A percentile compares a stretch with the other conserved stretches of the same genome.
Conservation (phyloP, 2,329 filamentous ascomycete genomes). For the Aspergillus flavus region DNA sequence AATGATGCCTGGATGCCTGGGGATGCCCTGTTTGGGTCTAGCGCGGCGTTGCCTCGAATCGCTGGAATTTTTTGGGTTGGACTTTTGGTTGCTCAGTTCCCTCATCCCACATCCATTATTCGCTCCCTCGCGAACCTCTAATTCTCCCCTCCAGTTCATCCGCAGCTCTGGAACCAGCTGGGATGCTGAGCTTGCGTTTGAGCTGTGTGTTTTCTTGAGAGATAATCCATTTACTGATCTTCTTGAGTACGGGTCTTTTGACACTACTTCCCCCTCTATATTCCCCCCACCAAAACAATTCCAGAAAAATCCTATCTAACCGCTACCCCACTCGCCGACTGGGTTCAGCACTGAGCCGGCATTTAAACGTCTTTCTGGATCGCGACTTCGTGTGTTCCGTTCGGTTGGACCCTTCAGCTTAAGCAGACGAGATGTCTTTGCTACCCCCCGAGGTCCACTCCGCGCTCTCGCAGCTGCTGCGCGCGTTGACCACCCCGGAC, state of each 20-base stretch:
- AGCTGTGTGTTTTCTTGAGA: slow-evolving; percentile 17
- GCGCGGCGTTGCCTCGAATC: slow-evolving; percentile 17
- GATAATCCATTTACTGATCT: slow-evolving; percentile 5
- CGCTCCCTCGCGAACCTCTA: slow-evolving; percentile 2
- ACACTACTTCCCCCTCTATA: slow-evolving; percentile 1
- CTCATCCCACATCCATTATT: slow-evolving; percentile 11
- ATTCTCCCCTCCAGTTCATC: slow-evolving; percentile 12
- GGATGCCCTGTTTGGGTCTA: slow-evolving; percentile 20
- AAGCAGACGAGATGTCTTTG: slow-evolving; percentile 69
- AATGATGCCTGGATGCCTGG: slow-evolving; percentile 15
- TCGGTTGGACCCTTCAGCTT: slow-evolving; percentile 12
- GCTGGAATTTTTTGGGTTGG: slow-evolving; percentile 16
- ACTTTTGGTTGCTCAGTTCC: slow-evolving; percentile 12
- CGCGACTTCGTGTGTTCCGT: slow-evolving; percentile 24
- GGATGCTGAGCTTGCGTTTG: slow-evolving; percentile 29
- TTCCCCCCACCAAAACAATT: slow-evolving; percentile 27
- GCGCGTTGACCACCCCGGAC: slow-evolving; percentile 85
- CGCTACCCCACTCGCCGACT: slow-evolving; percentile 17
- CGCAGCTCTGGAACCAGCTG: slow-evolving; percentile 22
- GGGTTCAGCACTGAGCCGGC: slow-evolving; percentile 20
- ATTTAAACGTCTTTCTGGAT: slow-evolving; percentile 12
- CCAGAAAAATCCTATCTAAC: slow-evolving; percentile 20
- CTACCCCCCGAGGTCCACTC: slow-evolving; percentile 81
- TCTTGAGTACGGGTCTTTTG: slow-evolving; percentile 3
- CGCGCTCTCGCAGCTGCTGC: slow-evolving; percentile 82